Conservation (phyloP, 2,329 filamentous ascomycete species). For the Colletotrichum aenigma region DNA sequence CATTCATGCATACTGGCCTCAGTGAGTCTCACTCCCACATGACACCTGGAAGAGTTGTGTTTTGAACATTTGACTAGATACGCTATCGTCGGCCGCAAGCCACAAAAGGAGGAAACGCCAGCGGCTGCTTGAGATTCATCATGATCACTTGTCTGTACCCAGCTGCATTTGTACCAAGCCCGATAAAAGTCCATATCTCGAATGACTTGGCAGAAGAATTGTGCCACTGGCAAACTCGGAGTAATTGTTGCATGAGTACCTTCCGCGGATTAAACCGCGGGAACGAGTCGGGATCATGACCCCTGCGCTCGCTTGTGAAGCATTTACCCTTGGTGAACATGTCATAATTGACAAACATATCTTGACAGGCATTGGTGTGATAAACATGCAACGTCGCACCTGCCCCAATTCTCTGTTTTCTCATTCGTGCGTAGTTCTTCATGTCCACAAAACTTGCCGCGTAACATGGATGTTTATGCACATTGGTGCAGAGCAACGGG, state of each 20-base stretch:
- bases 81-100: not conserved
- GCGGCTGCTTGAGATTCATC: too few relatives aligned
- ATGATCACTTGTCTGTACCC: too few relatives aligned
- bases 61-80: not conserved
- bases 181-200: too few relatives aligned
- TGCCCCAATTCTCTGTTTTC: not conserved
- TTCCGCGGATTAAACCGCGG: too few relatives aligned
- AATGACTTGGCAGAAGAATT: too few relatives aligned
- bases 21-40: not conserved
- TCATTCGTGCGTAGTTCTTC: not conserved
- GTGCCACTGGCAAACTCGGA: too few relatives aligned
- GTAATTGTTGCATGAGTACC: too few relatives aligned
- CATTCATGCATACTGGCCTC: not conserved
- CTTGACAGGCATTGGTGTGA: not conserved
- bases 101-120: not conserved
- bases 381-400: not conserved
- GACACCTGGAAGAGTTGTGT: rapidly evolving
- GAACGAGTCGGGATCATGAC: not conserved
- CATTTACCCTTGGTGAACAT: not conserved
- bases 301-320: not conserved
- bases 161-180: too few relatives aligned
- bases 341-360: not conserved
- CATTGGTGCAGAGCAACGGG: not conserved
- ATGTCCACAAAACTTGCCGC: not conserved
- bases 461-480: conserved; percentile 11